These are phyloP conservation scores for Cytospora chrysosperma DNA, from an alignment of 2,329 filamentous ascomycete genomes.

Conservation along the genomic window DNA sequence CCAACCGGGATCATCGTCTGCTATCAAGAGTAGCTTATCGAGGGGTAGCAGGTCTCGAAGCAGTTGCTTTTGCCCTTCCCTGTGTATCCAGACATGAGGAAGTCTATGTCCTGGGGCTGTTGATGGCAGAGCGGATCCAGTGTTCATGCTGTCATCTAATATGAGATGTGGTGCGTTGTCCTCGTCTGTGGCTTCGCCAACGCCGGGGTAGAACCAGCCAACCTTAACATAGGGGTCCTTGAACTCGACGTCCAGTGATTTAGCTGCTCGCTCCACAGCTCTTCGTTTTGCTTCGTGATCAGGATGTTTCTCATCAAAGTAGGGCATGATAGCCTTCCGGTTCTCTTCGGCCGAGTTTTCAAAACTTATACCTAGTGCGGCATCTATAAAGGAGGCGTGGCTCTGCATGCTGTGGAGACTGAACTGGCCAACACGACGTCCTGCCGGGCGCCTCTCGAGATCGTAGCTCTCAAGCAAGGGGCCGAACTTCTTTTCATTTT, in stretches of 20 bases:
- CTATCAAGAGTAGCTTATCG: conserved; percentile 1
- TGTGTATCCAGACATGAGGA: conserved; percentile 12
- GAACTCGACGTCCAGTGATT: conserved; percentile 35
- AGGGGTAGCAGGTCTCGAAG: conserved; percentile 7
- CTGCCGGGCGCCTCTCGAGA: conserved; percentile 36
- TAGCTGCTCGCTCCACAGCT: conserved; percentile 30
- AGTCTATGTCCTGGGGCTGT: conserved; percentile 14
- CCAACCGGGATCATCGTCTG: conserved; percentile 5
- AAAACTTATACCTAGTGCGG: conserved; percentile 32
- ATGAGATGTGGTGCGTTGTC: conserved; percentile 1
- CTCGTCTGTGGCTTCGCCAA: conserved; percentile 4
- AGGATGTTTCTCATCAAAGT: conserved; percentile 29
- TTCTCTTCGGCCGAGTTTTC: conserved; percentile 29
- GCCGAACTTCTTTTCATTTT: conserved; percentile 26
- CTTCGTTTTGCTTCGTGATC: conserved; percentile 26
- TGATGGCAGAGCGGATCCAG: not conserved
- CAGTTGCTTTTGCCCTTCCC: not conserved
- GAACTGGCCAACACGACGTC: conserved; percentile 30
- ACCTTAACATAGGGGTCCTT: conserved; percentile 34
- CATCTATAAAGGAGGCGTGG: conserved; percentile 33
- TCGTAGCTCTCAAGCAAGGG: conserved; percentile 34
- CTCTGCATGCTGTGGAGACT: conserved; percentile 33
- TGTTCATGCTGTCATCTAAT: not conserved
- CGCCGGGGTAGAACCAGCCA: conserved; percentile 36
- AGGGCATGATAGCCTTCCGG: conserved; percentile 27